phyloP scores from a whole-genome alignment of 129 eudicot species.

The Helichrysum umbraculigerum region DNA sequence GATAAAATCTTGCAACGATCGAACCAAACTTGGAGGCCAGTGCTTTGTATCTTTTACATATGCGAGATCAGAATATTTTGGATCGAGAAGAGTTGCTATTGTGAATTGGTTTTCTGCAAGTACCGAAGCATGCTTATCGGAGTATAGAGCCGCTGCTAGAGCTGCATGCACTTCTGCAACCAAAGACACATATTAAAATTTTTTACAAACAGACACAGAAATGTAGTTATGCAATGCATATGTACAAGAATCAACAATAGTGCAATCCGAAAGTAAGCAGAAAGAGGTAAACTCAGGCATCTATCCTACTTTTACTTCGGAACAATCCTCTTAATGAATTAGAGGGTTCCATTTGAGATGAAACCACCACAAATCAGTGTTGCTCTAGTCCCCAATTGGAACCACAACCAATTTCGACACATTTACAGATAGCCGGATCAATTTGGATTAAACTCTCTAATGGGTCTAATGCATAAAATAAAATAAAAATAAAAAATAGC shows the following conservation, averaged over 20 bases:
- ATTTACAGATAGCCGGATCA: not conserved
- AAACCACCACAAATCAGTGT: not conserved
- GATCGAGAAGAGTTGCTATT: slow-evolving; percentile 59
- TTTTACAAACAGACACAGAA: not conserved
- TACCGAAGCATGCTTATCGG: slow-evolving; percentile 47
- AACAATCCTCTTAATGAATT: not conserved
- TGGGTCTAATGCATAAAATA: not conserved
- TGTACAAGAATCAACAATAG: not conserved
- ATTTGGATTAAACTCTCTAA: not conserved
- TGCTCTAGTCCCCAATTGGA: not conserved
- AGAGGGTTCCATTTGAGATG: not conserved
- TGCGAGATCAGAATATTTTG: slow-evolving; percentile 49
- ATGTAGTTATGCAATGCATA: not conserved
- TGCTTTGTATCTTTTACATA: slow-evolving; percentile 58
- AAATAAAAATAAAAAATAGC: too few relatives aligned
- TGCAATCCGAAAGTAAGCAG: not conserved
- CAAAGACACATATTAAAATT: slow-evolving; percentile 3
- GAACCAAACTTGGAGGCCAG: slow-evolving; percentile 66
- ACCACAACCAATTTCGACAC: not conserved
- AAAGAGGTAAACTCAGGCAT: not conserved
- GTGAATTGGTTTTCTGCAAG: slow-evolving; percentile 61
- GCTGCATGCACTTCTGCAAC: slow-evolving; percentile 60
- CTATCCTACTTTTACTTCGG: not conserved
- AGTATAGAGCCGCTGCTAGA: slow-evolving; percentile 57
- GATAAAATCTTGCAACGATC: slow-evolving; percentile 48